A percentile compares a stretch with the other conserved stretches of the same genome.
phyloP scores from a whole-genome alignment of 352 stramenopile genomes.

The Paralagenidium karlingii region DNA sequence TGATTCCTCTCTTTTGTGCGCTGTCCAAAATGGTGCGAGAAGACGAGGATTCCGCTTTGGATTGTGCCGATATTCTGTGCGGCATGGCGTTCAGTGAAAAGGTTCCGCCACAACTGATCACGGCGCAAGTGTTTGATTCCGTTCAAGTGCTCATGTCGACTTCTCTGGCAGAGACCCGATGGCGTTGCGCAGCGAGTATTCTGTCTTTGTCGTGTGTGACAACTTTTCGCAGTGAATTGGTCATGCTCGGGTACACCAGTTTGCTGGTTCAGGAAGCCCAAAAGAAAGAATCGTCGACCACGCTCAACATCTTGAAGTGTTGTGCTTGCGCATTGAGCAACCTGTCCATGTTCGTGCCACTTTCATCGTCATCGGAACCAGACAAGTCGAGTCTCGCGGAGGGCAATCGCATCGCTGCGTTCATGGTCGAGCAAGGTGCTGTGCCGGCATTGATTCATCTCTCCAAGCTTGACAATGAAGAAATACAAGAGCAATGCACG shows the following conservation, averaged over 20 bases:
- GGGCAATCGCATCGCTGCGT: slow-evolving; percentile 15
- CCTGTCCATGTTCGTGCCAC: too few relatives aligned
- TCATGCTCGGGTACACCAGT: slow-evolving; percentile 26
- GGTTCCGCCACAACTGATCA: slow-evolving; percentile 11
- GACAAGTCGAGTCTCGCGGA: slow-evolving; percentile 9
- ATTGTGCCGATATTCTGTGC: slow-evolving; percentile 50
- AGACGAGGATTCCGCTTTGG: slow-evolving; percentile 30
- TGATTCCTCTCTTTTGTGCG: slow-evolving; percentile 28
- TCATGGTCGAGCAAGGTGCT: slow-evolving; percentile 49
- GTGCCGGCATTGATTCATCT: slow-evolving; percentile 55
- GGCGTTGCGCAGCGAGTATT: slow-evolving; percentile 41
- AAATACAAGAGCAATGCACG: slow-evolving; percentile 53
- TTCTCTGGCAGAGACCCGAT: slow-evolving; percentile 35
- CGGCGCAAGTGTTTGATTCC: slow-evolving; percentile 15
- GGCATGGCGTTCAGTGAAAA: slow-evolving; percentile 24
- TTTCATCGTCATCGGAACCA: too few relatives aligned
- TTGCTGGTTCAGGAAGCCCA: slow-evolving; percentile 33
- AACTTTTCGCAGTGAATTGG: slow-evolving; percentile 25
- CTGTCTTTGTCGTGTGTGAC: slow-evolving; percentile 32
- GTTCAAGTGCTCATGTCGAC: slow-evolving; percentile 23
- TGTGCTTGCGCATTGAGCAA: slow-evolving; percentile 51
- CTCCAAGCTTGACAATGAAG: slow-evolving; percentile 38
- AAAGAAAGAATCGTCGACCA: slow-evolving; percentile 7
- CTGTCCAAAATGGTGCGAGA: slow-evolving; percentile 14
- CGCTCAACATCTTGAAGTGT: slow-evolving; percentile 28